These are phyloP conservation scores for Elongisporangium anandrum DNA, from an alignment of 352 stramenopile genomes.

Conservation along the genomic window DNA sequence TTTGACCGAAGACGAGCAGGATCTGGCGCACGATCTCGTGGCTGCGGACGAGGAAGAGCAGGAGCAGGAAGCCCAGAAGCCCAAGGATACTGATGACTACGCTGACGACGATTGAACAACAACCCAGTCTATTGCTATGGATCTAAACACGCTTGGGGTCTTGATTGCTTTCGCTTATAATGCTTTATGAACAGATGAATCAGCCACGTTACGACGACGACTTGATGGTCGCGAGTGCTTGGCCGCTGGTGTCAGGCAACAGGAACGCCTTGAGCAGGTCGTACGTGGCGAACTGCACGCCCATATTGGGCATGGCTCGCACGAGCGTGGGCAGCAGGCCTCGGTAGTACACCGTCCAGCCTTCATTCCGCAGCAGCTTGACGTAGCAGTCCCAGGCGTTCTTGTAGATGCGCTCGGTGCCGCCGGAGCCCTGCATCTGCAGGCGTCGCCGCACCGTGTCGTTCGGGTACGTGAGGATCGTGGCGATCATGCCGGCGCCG, in stretches of 20 bases:
- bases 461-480: constrained; percentile 86
- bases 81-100: constrained; percentile 8
- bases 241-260: constrained; percentile 5
- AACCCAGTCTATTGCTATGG: constrained; percentile 6
- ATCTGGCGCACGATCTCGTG: constrained; percentile 48
- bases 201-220: too few relatives aligned
- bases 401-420: constrained; percentile 49
- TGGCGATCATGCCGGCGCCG: constrained; percentile 76
- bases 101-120: constrained; percentile 6
- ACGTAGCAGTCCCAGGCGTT: constrained; percentile 79
- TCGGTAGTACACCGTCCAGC: constrained; percentile 66
- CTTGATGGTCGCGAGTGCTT: too few relatives aligned
- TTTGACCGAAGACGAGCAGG: constrained; percentile 63
- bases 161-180: constrained; percentile 9
- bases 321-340: constrained; percentile 76
- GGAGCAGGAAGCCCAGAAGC: constrained; percentile 3
- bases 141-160: background rate
- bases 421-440: constrained; percentile 84
- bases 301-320: constrained; percentile 83
- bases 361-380: constrained; percentile 56
- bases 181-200: constrained; percentile 4
- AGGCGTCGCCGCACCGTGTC: constrained; percentile 81
- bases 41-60: constrained; percentile 19
- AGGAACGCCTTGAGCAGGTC: constrained; percentile 64
- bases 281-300: constrained; percentile 86